Evolutionary conservation across 2,329 filamentous ascomycete genomes (phyloP).

Genomic region (Podosphaera fusca): DNA sequence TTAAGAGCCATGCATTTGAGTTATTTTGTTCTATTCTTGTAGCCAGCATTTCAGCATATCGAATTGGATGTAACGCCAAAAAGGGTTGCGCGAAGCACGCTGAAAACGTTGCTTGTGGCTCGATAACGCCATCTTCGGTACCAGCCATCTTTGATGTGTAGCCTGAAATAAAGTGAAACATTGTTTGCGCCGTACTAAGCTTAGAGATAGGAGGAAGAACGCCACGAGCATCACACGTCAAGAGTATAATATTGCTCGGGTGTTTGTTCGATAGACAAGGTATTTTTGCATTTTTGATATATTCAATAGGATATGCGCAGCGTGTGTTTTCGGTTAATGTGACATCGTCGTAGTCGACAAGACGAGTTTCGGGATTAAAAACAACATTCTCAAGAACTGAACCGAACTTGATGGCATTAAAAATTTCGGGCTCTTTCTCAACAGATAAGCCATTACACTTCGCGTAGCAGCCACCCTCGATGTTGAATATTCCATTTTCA

Average conservation of each 20-base stretch:
- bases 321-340: conserved; percentile 97
- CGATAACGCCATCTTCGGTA: conserved; percentile 87
- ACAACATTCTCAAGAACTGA: conserved; percentile 97
- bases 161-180: conserved; percentile 99
- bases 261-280: conserved; percentile 73
- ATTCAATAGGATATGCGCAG: conserved; percentile 96
- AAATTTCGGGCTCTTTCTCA: conserved; percentile 98
- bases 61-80: conserved; percentile 96
- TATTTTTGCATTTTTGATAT: conserved; percentile 97
- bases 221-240: conserved; percentile 93
- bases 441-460: conserved; percentile 94
- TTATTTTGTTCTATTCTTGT: conserved; percentile 94
- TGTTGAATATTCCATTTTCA: conserved; percentile 94
- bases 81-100: conserved; percentile 99
- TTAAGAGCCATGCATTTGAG: conserved; percentile 92
- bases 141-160: conserved; percentile 99
- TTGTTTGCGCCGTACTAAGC: conserved; percentile 80
- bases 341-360: conserved; percentile 85
- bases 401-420: conserved; percentile 83
- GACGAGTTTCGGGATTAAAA: conserved; percentile 72
- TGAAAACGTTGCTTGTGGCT: conserved; percentile 96
- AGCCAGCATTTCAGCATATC: conserved; percentile 93
- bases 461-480: conserved; percentile 97
- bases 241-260: conserved; percentile 91
- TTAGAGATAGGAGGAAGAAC: conserved; percentile 96